These are phyloP conservation scores for Amniculicola lignicola DNA, from an alignment of 495 filamentous ascomycete species.

Conservation along the genomic window DNA sequence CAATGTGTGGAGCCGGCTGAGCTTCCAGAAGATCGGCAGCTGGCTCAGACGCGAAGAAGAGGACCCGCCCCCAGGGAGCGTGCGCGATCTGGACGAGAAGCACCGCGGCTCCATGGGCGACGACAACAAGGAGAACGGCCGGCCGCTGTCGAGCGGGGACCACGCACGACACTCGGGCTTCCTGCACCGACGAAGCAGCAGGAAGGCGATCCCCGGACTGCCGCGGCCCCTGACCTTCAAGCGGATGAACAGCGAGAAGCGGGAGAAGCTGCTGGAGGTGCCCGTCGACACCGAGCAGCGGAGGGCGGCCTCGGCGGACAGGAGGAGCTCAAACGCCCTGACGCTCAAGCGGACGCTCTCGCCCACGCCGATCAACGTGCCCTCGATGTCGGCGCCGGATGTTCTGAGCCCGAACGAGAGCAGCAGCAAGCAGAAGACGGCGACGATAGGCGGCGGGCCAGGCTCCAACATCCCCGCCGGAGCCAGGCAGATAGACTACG, in stretches of 20 bases:
- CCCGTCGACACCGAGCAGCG: constrained; percentile 57
- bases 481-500: constrained; percentile 30
- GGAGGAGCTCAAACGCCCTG: constrained; percentile 45
- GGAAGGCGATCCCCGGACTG: constrained; percentile 72
- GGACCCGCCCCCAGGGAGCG: constrained; percentile 19
- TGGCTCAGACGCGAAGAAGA: constrained; percentile 39
- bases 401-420: constrained; percentile 22
- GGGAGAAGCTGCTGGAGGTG: constrained; percentile 66
- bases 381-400: constrained; percentile 38
- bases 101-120: constrained; percentile 8
- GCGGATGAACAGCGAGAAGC: constrained; percentile 73
- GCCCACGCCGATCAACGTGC: constrained; percentile 39
- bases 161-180: constrained; percentile 14
- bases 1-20: constrained; percentile 33
- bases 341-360: constrained; percentile 32
- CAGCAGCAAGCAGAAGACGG: constrained; percentile 4
- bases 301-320: constrained; percentile 71
- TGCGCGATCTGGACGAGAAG: constrained; percentile 25
- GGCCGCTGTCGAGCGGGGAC: constrained; percentile 25
- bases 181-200: constrained; percentile 51
- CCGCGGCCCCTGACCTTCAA: constrained; percentile 73
- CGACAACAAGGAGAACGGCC: constrained; percentile 25
- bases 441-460: constrained; percentile 13
- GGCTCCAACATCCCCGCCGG: constrained; percentile 31
- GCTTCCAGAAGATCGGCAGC: constrained; percentile 36